Conservation (phyloP, 495 filamentous ascomycete species). For the Platismatia glauca region DNA sequence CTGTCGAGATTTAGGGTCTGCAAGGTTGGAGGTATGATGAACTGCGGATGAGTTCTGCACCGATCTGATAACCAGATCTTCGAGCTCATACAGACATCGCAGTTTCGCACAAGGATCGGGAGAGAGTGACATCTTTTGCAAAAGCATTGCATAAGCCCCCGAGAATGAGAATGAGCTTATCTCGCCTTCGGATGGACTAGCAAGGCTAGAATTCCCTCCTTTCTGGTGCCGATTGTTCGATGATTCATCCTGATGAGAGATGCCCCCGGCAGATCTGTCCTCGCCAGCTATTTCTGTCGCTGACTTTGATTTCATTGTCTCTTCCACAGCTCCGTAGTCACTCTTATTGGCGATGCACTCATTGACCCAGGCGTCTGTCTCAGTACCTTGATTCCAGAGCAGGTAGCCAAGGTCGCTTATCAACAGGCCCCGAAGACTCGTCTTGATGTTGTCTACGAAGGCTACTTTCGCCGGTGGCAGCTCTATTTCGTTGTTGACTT, state of each 20-base stretch:
- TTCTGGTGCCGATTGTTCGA: not conserved
- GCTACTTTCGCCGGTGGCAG: constrained; percentile 2
- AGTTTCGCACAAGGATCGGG: constrained; percentile 84
- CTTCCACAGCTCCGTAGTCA: not conserved
- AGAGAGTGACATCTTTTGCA: constrained; percentile 82
- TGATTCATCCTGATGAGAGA: not conserved
- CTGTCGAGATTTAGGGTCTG: constrained; percentile 14
- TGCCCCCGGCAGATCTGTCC: not conserved
- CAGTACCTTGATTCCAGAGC: constrained; percentile 74
- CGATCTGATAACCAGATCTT: constrained; percentile 56
- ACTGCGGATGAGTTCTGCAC: constrained; percentile 2
- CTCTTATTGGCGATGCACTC: constrained; percentile 27
- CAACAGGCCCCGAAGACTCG: constrained; percentile 72
- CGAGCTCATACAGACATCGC: constrained; percentile 71
- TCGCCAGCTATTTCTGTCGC: not conserved
- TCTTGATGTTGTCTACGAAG: constrained; percentile 69
- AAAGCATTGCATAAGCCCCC: constrained; percentile 65
- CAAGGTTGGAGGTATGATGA: constrained; percentile 35
- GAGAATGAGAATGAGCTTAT: constrained; percentile 52
- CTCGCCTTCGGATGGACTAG: not conserved
- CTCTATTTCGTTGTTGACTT: constrained; percentile 1
- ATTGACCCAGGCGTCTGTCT: constrained; percentile 87
- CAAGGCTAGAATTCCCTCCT: not conserved
- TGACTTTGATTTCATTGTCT: not conserved
- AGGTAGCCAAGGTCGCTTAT: constrained; percentile 82